Evolutionary conservation across 441 rosid species (phyloP), one percentile per base, ranked within the genome.

Genomic region (Populus hybrid): DNA sequence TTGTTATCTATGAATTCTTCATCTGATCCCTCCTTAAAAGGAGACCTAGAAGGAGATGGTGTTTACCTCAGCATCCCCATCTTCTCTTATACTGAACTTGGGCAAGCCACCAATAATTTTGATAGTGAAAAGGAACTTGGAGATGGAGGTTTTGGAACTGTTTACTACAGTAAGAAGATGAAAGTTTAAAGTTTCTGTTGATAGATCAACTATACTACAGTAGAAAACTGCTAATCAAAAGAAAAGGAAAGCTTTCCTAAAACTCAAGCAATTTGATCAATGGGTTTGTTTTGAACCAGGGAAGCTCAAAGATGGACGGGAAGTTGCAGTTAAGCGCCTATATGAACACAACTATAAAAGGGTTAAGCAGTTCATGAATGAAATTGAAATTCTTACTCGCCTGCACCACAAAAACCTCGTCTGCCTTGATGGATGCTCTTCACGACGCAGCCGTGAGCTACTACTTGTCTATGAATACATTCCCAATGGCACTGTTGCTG

Each of bases 61-160:
- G 66, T 35, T 76, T 88, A 84, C 79, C 83, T 82, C 26, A 94
- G 95, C 24, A 89, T 85, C 66, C 88, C 93, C 64, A 81, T 91
- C 75, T 92, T 89, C 74, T 84, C 83, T 78, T 88, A 87, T 16
- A 46, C 78, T 75, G 94, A 93, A 80, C 98, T 93, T 57, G 85
- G 81, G 81, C 85, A 89, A 85, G 97, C 95, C 21, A 93, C 98
- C 24, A 75, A 81, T 77, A 79, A 88, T 80, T 94, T 94, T 78
- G 84, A 84, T 42, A 34, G 77, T 61, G 83, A 85, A 3, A 86
- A 83, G 57, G 89, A 89, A 76, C 87, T 94, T 28, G 98, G 89
- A 70, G 90, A 89, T 82, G 98, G 97, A 75, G 98, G 97, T 61
- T 94, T 86, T 70, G 98, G 98, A 75, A 82, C 91, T 26, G 98